A percentile compares a stretch with the other conserved stretches of the same genome.
These are phyloP conservation scores for Sistotremastrum suecicum DNA, from an alignment of 768 basidiomycete species.

Conservation along the genomic window DNA sequence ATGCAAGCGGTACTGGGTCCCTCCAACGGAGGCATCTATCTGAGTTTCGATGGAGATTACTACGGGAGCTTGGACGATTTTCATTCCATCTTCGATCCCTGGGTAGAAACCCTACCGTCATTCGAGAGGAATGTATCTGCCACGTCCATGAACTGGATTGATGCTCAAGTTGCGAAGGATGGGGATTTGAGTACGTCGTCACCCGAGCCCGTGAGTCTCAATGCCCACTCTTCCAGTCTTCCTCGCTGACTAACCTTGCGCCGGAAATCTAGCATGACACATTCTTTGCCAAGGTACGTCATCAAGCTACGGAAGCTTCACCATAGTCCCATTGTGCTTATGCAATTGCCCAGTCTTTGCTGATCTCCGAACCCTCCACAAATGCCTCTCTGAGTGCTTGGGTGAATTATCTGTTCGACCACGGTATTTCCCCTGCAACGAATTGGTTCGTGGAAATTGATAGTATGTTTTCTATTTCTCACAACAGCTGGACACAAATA, in stretches of 20 bases:
- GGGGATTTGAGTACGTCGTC: constrained; percentile 4
- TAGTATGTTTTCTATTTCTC: neutral
- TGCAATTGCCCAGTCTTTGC: constrained; percentile 3
- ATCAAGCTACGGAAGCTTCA: too few relatives aligned
- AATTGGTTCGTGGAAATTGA: constrained; percentile 10
- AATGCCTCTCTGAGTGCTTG: constrained; percentile 1
- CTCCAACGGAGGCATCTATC: constrained; percentile 1
- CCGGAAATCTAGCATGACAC: constrained; percentile 2
- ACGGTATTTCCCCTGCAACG: constrained; percentile 1
- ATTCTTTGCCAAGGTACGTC: constrained; percentile 11
- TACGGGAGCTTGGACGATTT: constrained; percentile 6
- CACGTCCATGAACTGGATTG: constrained; percentile 5
- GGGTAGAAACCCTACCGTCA: neutral
- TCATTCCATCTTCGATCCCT: constrained; percentile 3
- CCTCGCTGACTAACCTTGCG: neutral
- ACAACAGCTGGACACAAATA: too few relatives aligned
- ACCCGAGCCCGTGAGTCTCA: constrained; percentile 3
- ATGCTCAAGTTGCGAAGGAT: constrained; percentile 1
- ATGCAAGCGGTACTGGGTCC: neutral
- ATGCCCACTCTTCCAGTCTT: neutral
- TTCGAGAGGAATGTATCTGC: neutral
- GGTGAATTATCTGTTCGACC: constrained; percentile 6
- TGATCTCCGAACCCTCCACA: constrained; percentile 3
- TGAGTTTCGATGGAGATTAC: constrained; percentile 7
- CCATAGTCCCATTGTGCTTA: neutral